Evolutionary conservation across 2,329 filamentous ascomycete genomes (phyloP).

Genomic region (Alternaria burnsii): DNA sequence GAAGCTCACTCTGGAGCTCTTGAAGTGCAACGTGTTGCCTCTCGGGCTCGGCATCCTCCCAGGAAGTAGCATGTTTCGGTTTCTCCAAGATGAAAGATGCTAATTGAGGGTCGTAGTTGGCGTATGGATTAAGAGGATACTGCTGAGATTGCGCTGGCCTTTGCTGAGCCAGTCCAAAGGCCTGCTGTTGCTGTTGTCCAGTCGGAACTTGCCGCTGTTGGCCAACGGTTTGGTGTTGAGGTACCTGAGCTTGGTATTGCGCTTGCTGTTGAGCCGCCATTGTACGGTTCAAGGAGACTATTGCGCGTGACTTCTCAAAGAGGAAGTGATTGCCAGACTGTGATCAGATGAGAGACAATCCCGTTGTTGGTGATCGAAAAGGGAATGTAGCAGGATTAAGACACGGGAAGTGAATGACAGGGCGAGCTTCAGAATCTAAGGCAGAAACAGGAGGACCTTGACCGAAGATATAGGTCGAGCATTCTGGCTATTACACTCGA

Average conservation of each 20-base stretch:
- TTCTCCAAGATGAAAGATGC: slow-evolving; percentile 39
- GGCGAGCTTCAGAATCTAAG: slow-evolving; percentile 15
- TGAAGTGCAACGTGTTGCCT: slow-evolving; percentile 31
- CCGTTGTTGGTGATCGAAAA: neutral
- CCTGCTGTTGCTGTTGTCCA: slow-evolving; percentile 19
- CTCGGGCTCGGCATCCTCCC: slow-evolving; percentile 38
- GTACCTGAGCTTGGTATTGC: slow-evolving; percentile 14
- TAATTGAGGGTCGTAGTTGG: slow-evolving; percentile 32
- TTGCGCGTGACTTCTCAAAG: neutral
- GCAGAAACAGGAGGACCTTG: slow-evolving; percentile 24
- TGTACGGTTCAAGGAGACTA: slow-evolving; percentile 19
- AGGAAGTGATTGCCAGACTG: neutral
- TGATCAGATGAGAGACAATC: neutral
- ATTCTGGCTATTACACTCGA: slow-evolving; percentile 12
- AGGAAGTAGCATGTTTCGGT: slow-evolving; percentile 27
- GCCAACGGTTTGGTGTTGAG: slow-evolving; percentile 26
- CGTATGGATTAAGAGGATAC: slow-evolving; percentile 11
- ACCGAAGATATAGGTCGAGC: slow-evolving; percentile 23
- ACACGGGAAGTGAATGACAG: slow-evolving; percentile 12
- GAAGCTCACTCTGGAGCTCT: slow-evolving; percentile 34
- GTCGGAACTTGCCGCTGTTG: slow-evolving; percentile 12
- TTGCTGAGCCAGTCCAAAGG: slow-evolving; percentile 15
- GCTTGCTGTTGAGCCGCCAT: slow-evolving; percentile 23
- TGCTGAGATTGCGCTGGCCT: slow-evolving; percentile 21
- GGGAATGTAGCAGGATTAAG: neutral